phyloP scores from a whole-genome alignment of 2,329 filamentous ascomycete genomes.

The Diaporthe australafricana region DNA sequence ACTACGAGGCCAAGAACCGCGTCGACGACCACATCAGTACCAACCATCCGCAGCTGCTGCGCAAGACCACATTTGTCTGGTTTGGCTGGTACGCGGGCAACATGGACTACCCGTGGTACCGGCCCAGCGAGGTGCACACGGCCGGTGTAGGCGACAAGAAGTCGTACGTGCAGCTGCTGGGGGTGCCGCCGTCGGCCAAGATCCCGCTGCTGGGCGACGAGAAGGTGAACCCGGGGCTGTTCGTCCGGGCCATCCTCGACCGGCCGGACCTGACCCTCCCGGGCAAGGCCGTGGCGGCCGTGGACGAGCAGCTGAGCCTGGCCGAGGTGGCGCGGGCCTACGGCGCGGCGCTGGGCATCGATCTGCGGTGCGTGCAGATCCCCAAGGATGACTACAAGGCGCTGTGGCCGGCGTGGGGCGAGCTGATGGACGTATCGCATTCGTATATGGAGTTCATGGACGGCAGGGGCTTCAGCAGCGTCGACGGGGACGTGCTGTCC shows the following conservation, averaged over 20 bases:
- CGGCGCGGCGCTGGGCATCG: neutral
- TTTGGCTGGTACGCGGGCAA: slow-evolving; percentile 51
- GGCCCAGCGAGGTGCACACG: neutral
- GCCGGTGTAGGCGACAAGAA: neutral
- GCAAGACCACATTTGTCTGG: slow-evolving; percentile 56
- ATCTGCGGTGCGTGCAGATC: slow-evolving; percentile 11
- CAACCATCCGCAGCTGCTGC: slow-evolving; percentile 43
- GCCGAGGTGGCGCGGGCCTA: neutral
- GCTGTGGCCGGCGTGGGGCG: slow-evolving; percentile 14
- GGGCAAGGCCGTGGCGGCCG: neutral
- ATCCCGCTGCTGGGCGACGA: neutral
- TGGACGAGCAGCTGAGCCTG: neutral
- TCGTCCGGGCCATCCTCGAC: slow-evolving; percentile 4
- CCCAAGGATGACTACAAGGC: neutral
- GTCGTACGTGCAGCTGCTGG: neutral
- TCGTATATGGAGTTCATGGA: slow-evolving; percentile 2
- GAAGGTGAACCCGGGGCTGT: neutral
- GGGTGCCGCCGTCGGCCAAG: neutral
- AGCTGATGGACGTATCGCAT: slow-evolving; percentile 20
- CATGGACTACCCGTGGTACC: slow-evolving; percentile 35
- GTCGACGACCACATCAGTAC: slow-evolving; percentile 54
- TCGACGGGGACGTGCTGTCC: neutral
- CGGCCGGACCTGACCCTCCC: slow-evolving; percentile 13
- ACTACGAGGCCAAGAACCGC: slow-evolving; percentile 56
- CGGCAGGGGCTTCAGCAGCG: slow-evolving; percentile 5